Evolutionary conservation across 2,329 filamentous ascomycete species (phyloP), one percentile per base, ranked within the genome.

Genomic region (Sordariomycetes sp.): DNA sequence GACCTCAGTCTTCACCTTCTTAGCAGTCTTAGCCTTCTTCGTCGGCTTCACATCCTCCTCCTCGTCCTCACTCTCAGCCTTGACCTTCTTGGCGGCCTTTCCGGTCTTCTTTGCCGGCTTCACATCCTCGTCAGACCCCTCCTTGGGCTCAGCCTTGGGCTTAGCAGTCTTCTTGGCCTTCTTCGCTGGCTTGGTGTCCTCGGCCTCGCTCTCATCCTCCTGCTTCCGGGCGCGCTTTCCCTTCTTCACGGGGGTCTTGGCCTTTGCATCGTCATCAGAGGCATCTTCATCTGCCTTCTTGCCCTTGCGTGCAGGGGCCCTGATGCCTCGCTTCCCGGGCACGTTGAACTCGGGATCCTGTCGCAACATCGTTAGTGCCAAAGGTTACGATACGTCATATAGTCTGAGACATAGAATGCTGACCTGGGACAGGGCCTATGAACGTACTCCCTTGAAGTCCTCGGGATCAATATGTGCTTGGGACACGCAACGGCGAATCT

Each of bases 361-460:
- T 4, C 55, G 64, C 54, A 66, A 24, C 20, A 12, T 5, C 24
- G 45, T 50, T 50, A 50, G 45, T 22, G 45, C 20, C 12, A 10
- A 24, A 24, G 6, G 1, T 7, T 17, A 5, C n/a, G 24, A 24
- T 4, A 24, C 20, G 8, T 6, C n/a, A 20, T 24, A 39, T 10
- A 17, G n/a, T 50, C 20, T 24, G 59, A 64, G 34, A 55, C 59
- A 3, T 7, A 17, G 15, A n/a, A 6, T n/a, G 39, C 39, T 17
- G 13, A 45, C 3, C 39, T 45, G 20, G 61, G 52, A 55, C 58
- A 1, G 50, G 25, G 34, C 24, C 25, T 28, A 34, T 39, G 25
- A 35, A 75, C 87, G 72, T 78, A 95, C 90, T 13, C 90, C 90
- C 36, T 86, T 92, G 83, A 90, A 96, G 64, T 96, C 92, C 55